Evolutionary conservation across 768 basidiomycete species (phyloP).

Genomic region (Termitomyces sp.): DNA sequence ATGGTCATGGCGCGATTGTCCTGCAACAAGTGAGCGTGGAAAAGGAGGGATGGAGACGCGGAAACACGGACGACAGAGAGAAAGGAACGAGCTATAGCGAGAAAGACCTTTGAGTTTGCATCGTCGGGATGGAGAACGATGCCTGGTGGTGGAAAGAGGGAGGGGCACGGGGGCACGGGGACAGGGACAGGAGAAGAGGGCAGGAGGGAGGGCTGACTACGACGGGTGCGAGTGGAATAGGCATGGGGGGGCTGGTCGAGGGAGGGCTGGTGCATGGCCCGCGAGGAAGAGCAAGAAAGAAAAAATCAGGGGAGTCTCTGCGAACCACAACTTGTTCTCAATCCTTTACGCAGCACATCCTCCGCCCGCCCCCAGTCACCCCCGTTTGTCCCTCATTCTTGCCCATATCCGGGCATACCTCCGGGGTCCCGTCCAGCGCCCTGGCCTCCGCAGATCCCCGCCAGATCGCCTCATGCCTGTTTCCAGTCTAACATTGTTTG

Average conservation of each 20-base stretch:
- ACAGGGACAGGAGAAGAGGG: constrained; percentile 43
- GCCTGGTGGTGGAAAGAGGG: constrained; percentile 55
- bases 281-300: constrained; percentile 20
- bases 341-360: constrained; percentile 14
- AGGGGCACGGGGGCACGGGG: constrained; percentile 17
- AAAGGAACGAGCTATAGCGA: constrained; percentile 68
- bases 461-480: constrained; percentile 6
- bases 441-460: constrained; percentile 21
- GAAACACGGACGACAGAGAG: constrained; percentile 59
- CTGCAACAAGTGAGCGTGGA: constrained; percentile 27
- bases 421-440: constrained; percentile 18
- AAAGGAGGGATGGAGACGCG: constrained; percentile 15
- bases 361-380: constrained; percentile 7
- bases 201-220: constrained; percentile 48
- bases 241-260: constrained; percentile 22
- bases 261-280: constrained; percentile 9
- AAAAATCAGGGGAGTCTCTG: constrained; percentile 17
- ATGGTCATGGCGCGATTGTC: constrained; percentile 83
- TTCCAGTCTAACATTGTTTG: background rate
- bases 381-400: constrained; percentile 7
- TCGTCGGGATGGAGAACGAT: constrained; percentile 74
- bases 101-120: constrained; percentile 64
- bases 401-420: background rate
- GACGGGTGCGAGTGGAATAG: constrained; percentile 53
- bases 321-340: constrained; percentile 5